Base-by-base conservation (phyloP, 2,329 filamentous ascomycete species). In the Ophidiomyces ophidiicola region DNA sequence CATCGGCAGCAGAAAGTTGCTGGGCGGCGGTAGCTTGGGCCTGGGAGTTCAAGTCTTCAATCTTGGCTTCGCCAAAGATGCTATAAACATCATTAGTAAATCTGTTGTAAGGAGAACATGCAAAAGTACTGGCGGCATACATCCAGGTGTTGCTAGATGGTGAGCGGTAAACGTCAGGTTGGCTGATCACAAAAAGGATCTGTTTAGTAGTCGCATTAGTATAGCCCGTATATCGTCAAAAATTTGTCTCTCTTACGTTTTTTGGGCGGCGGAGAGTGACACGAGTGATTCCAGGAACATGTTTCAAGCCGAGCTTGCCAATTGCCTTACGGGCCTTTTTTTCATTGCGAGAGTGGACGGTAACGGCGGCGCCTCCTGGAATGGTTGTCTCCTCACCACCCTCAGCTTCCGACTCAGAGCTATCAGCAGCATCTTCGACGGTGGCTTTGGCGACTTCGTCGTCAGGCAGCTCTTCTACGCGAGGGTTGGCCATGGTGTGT, bases 311-410 rank as follows among this genome's bases (percentile, higher is more conserved):
- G 61, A 96, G 79, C 80, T 98, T 98, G 67, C 86, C 83, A 64
- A 98, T 93, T 60, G 87, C 86, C 78, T 98, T 98, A 71, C 90
- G 82, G 57, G 90, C 92, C 80, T 98, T 98, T 83, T 98, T 98
- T 82, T 98, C 90, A 72, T 96, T 96, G 68, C 90, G 86, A 62
- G 85, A 94, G 77, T 96, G 88, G 60, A 98, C 80, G 57, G 90
- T 78, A 60, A 88, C 82, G 50, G 81, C 78, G 59, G 86, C 83
- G 61, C 88, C 90, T 53, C 82, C 80, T 62, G 88, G 85, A 55
- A 80, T 78, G 63, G 66, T 71, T 55, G 71, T 66, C 60, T 78
- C 75, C 47, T 70, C 71, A 37, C 56, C 58, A 32, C 50, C 59
- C 36, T 59, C 58, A 49, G 56, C 58, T 50, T 70, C 67, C 42